Percentiles rank a stretch among this genome's conserved stretches.
phyloP scores from a whole-genome alignment of 495 filamentous ascomycete genomes.

The Viridothelium virens region DNA sequence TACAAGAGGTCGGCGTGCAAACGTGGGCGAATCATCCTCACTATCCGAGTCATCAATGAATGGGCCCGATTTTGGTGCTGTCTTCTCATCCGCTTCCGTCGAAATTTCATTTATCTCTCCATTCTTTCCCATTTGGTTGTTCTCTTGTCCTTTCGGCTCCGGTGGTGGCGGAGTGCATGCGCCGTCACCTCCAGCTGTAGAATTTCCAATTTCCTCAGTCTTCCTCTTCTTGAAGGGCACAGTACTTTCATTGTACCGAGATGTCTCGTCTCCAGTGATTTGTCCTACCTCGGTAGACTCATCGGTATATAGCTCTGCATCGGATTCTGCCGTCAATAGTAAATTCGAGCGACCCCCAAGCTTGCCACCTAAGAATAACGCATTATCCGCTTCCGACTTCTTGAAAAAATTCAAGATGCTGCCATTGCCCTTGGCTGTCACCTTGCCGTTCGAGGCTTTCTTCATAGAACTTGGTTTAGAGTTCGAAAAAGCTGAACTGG shows the following conservation, averaged over 20 bases:
- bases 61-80: conserved; percentile 37
- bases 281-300: conserved; percentile 25
- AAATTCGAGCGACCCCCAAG: conserved; percentile 24
- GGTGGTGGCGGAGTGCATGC: background rate
- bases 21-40: conserved; percentile 44
- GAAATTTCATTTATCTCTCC: conserved; percentile 16
- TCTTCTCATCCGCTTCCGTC: conserved; percentile 31
- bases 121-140: background rate
- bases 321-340: conserved; percentile 22
- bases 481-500: conserved; percentile 14
- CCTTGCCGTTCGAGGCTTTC: conserved; percentile 29
- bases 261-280: conserved; percentile 33
- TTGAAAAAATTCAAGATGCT: conserved; percentile 81
- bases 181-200: background rate
- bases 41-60: conserved; percentile 65
- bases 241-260: conserved; percentile 48
- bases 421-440: conserved; percentile 46
- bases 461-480: conserved; percentile 21
- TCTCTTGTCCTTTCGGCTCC: background rate
- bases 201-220: conserved; percentile 19
- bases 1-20: background rate
- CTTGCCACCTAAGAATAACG: conserved; percentile 35
- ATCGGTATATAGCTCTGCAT: conserved; percentile 9
- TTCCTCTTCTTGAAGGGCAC: conserved; percentile 43
- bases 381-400: conserved; percentile 50